Base-by-base conservation (phyloP, 768 basidiomycete genomes). In the Pisolithus microcarpus region DNA sequence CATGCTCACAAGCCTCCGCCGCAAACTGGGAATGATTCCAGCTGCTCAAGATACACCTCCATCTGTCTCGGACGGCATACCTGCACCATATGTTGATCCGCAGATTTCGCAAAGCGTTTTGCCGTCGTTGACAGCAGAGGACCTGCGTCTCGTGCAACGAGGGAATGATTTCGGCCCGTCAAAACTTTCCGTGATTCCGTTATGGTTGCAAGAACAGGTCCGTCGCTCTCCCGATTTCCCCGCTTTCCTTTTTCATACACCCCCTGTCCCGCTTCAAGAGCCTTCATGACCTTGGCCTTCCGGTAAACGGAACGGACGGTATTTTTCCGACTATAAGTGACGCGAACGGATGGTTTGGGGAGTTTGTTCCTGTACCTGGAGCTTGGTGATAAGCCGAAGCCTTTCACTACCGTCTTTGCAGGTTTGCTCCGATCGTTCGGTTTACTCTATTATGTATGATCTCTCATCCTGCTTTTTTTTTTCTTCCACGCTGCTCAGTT, bases 151-250 rank as follows among this genome's bases (percentile, higher is more conserved):
- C 56, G 75, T 76, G 24, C 87, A 84, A 80, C 43, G 28, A 44
- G 84, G 86, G 52, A 71, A 69, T 45, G 78, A 80, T 51, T 70
- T 77, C 43, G 78, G 79, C 15, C 77, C 81, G 46, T 82, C 94
- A 65, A 89, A 80, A 62, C 86, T 89, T 9, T 79, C 81, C 38
- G 80, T 84, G 43, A 85, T 96, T 50, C 93, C 93, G n/a, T 60
- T 82, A 4, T 96, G 93, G 93, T 70, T 96, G 51, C 91, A 89
- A 64, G 93, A 95, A 67, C 85, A 89, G 73, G 90, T 89, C 46
- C 53, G 82, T 73, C 42, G 16, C 26, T 38, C 47, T 37, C 38
- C 47, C 31, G 26, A 16, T n/a, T 4, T 37, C 26, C 34, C 46
- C 24, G 18, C 3, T 15, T 49, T 43, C 5, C 30, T 38, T 38